A percentile compares a stretch with the other conserved stretches of the same genome.
These are phyloP conservation scores for Macaranga tanarius DNA, from an alignment of 441 rosid species.

Conservation along the genomic window DNA sequence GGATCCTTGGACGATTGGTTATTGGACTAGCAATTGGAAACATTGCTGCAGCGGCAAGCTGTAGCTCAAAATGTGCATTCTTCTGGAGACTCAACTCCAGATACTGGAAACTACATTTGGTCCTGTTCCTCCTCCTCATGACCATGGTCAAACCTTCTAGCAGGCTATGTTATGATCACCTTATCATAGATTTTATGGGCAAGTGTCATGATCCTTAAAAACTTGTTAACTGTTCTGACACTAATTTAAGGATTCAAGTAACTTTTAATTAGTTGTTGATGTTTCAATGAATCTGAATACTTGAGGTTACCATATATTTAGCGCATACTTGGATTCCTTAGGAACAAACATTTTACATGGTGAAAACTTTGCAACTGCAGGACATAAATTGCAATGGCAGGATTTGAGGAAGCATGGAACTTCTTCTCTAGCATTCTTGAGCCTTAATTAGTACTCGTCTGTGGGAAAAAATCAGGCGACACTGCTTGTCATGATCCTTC, in stretches of 20 bases:
- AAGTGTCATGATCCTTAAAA: background rate
- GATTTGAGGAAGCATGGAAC: no score
- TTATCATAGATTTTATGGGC: constrained; percentile 10
- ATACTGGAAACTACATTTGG: constrained; percentile 28
- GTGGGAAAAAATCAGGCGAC: no score
- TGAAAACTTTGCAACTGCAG: constrained; percentile 13
- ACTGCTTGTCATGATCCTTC: constrained; percentile 39
- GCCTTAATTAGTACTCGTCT: no score
- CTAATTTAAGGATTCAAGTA: background rate
- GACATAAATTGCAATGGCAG: no score
- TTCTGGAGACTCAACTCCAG: constrained; percentile 40
- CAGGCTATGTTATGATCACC: constrained; percentile 5
- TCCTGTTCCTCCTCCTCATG: background rate
- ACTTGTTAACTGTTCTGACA: background rate
- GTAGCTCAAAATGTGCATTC: constrained; percentile 19
- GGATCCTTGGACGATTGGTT: background rate
- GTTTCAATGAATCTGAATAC: constrained; percentile 9
- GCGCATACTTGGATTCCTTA: constrained; percentile 11
- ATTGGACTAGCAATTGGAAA: background rate
- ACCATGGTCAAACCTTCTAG: constrained; percentile 10
- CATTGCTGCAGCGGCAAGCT: background rate
- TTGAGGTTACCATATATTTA: constrained; percentile 14
- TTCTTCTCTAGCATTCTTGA: no score
- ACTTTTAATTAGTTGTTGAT: background rate
- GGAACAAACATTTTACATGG: constrained; percentile 12